Evolutionary conservation across 1,284 basidiomycete species (phyloP), one percentile per base, ranked within the genome.

Genomic region (Marasmius fiardii): DNA sequence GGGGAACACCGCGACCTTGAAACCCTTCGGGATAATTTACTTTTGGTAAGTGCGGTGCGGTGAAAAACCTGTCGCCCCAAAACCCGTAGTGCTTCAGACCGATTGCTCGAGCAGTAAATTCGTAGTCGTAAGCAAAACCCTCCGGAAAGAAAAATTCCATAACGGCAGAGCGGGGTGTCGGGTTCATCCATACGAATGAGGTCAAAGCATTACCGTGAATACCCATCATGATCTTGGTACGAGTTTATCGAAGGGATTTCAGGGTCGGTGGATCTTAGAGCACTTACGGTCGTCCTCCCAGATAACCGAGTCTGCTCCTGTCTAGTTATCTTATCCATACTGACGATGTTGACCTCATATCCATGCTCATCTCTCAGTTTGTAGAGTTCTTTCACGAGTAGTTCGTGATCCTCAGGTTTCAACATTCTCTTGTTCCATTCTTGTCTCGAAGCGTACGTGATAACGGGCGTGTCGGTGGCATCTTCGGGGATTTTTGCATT

Each of bases 121-220:
- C n/a, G n/a, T n/a, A n/a, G n/a, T n/a, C n/a, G n/a, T n/a, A n/a
- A n/a, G n/a, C n/a, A n/a, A n/a, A n/a, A n/a, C n/a, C n/a, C n/a
- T n/a, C n/a, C n/a, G n/a, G n/a, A n/a, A n/a, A n/a, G n/a, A n/a
- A n/a, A n/a, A n/a, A n/a, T n/a, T n/a, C n/a, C n/a, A n/a, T n/a
- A n/a, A n/a, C n/a, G n/a, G 85, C 82, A 18, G 86, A 82, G 33
- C 81, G 70, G 0, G 78, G 77, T 1, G 81, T 85, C 1, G 82
- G 81, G 3, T 83, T 80, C n/a, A 93, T 90, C 78, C 89, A 85
- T 34, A 92, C 77, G 7, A 91, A 73, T 63, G 91, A 86, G 8
- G 90, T 88, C 1, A 93, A 74, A 2, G 90, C 90, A 64, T 92
- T 90, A 1, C 91, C 90, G 60, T 93, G 90, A 1, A 93, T 85